Evolutionary conservation across 768 basidiomycete genomes (phyloP).

Genomic region (Pisolithus albus): DNA sequence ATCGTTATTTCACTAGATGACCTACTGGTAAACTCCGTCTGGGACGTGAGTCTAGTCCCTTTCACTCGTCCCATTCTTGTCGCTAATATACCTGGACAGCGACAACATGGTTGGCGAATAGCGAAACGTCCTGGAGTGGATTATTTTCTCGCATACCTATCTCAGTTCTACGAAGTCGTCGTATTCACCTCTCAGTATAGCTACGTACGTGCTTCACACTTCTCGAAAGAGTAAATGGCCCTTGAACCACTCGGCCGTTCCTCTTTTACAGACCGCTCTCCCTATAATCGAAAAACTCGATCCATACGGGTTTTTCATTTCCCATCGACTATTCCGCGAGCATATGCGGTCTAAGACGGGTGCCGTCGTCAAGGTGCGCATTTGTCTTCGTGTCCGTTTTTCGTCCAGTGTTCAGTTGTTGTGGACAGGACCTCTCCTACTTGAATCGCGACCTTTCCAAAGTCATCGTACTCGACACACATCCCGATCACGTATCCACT

Average conservation of each 20-base stretch:
- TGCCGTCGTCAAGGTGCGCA: slow-evolving; percentile 71
- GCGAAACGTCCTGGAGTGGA: slow-evolving; percentile 97
- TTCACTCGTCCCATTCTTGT: not conserved
- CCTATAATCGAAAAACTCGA: slow-evolving; percentile 93
- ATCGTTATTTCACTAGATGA: slow-evolving; percentile 89
- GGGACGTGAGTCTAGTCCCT: slow-evolving; percentile 70
- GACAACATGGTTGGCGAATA: slow-evolving; percentile 92
- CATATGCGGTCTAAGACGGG: slow-evolving; percentile 79
- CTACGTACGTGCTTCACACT: slow-evolving; percentile 56
- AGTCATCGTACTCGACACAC: slow-evolving; percentile 81
- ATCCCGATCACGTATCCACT: slow-evolving; percentile 65
- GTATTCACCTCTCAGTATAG: slow-evolving; percentile 87
- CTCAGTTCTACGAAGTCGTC: slow-evolving; percentile 97
- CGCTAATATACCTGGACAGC: slow-evolving; percentile 37
- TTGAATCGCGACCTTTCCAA: slow-evolving; percentile 91
- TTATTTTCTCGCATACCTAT: slow-evolving; percentile 95
- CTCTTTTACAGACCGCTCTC: slow-evolving; percentile 61
- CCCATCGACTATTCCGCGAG: slow-evolving; percentile 89
- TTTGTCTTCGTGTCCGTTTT: too few relatives aligned
- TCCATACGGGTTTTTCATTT: slow-evolving; percentile 84
- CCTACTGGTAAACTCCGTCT: slow-evolving; percentile 82
- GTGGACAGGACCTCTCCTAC: slow-evolving; percentile 75
- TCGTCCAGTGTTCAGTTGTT: not conserved
- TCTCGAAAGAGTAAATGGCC: not conserved
- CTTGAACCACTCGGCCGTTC: slow-evolving; percentile 1